These are phyloP conservation scores for Rubus idaeus DNA, from an alignment of 306 rosid genomes.

Conservation along the genomic window DNA sequence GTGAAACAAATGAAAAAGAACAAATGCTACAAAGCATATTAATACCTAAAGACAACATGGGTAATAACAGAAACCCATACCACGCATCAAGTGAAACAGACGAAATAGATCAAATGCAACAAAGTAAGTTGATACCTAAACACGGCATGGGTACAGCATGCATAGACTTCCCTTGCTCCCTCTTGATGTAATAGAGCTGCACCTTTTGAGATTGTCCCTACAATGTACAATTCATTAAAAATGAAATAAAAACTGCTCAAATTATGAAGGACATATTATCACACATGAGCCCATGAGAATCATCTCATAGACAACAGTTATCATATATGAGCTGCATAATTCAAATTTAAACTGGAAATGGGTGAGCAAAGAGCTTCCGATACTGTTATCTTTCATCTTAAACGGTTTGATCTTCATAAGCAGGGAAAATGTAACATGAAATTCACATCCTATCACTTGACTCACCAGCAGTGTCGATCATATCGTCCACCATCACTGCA, in stretches of 20 bases:
- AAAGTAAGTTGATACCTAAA: conserved; percentile 60
- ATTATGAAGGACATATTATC: not conserved
- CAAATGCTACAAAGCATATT: not conserved
- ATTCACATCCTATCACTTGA: conserved; percentile 18
- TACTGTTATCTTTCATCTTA: not conserved
- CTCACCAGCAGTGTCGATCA: conserved; percentile 99
- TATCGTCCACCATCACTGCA: conserved; percentile 98
- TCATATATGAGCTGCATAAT: not conserved
- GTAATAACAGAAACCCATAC: conserved; percentile 6
- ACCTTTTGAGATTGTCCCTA: conserved; percentile 94
- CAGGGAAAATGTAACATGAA: not conserved
- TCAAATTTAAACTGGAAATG: not conserved
- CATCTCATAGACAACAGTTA: not conserved
- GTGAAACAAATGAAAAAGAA: conserved; percentile 5
- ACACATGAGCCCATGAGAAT: not conserved
- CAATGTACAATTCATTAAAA: not conserved
- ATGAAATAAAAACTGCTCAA: not conserved
- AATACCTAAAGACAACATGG: conserved; percentile 86
- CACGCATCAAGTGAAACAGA: conserved; percentile 4
- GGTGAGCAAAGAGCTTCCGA: not conserved
- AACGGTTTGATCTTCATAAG: not conserved
- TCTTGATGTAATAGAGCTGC: conserved; percentile 89
- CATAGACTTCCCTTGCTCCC: conserved; percentile 98
- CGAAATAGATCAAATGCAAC: not conserved
- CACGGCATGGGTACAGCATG: conserved; percentile 94